These are phyloP conservation scores for Coelastrella sp. DNA, from an alignment of 139 green algal genomes.

Conservation along the genomic window DNA sequence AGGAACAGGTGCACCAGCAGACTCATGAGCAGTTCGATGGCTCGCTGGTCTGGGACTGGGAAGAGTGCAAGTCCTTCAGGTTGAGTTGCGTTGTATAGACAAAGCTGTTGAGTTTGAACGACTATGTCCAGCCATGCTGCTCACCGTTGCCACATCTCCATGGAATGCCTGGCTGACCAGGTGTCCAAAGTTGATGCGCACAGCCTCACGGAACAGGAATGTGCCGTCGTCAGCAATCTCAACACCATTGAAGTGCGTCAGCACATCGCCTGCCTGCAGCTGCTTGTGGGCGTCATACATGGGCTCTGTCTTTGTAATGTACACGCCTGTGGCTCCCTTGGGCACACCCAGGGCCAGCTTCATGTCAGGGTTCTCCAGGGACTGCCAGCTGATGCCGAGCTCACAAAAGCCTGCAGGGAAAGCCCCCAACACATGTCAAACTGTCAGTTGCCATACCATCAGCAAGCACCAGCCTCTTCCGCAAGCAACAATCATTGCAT, in stretches of 20 bases:
- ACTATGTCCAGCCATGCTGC: neutral
- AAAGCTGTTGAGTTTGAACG: neutral
- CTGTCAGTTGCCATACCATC: too few species aligned
- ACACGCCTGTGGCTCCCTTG: constrained; percentile 53
- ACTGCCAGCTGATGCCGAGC: constrained; percentile 90
- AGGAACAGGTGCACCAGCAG: too few species aligned
- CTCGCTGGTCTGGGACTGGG: too few species aligned
- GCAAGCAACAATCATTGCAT: neutral
- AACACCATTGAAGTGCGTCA: constrained; percentile 59
- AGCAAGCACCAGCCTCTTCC: too few species aligned
- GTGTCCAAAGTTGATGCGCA: constrained; percentile 66
- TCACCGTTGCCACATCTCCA: constrained; percentile 50
- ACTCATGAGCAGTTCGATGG: too few species aligned
- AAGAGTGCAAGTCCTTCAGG: too few species aligned
- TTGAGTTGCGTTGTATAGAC: too few species aligned
- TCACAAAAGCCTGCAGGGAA: constrained; percentile 72
- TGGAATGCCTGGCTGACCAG: constrained; percentile 55
- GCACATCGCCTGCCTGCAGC: constrained; percentile 55
- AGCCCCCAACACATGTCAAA: too few species aligned
- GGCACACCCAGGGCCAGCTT: constrained; percentile 72
- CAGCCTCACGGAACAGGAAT: constrained; percentile 49
- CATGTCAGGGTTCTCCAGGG: constrained; percentile 84
- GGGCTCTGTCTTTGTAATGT: constrained; percentile 61
- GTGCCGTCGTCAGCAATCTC: constrained; percentile 61
- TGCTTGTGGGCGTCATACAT: constrained; percentile 38